Conservation (phyloP, 2,329 filamentous ascomycete genomes). For the Pestalotiopsis fici region DNA sequence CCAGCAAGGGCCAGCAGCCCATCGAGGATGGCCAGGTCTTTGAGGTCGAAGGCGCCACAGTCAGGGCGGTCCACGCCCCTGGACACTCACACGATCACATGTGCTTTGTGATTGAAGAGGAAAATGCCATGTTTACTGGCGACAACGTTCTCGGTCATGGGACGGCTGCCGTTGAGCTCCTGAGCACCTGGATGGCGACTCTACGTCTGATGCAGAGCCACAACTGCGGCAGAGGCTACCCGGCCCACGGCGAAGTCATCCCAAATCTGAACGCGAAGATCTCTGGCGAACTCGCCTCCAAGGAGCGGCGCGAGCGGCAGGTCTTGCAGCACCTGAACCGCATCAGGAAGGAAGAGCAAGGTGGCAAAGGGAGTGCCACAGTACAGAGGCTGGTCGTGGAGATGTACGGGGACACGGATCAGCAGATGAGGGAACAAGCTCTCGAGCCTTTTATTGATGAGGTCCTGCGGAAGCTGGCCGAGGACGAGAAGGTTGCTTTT, state of each 20-base stretch:
- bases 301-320: constrained; percentile 75
- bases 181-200: constrained; percentile 66
- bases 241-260: constrained; percentile 80
- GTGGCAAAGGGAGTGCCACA: constrained; percentile 34
- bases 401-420: constrained; percentile 38
- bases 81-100: constrained; percentile 82
- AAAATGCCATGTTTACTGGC: constrained; percentile 81
- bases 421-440: constrained; percentile 34
- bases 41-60: constrained; percentile 39
- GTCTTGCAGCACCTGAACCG: constrained; percentile 61
- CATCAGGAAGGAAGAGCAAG: constrained; percentile 10
- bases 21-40: constrained; percentile 57
- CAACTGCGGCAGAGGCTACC: constrained; percentile 71
- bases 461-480: constrained; percentile 42
- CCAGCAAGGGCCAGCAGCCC: constrained; percentile 47
- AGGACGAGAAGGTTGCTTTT: constrained; percentile 43
- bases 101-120: constrained; percentile 73
- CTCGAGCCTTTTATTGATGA: constrained; percentile 45
- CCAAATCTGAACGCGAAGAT: constrained; percentile 73
- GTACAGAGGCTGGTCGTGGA: constrained; percentile 41
- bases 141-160: constrained; percentile 87
- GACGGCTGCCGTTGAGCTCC: constrained; percentile 79
- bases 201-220: constrained; percentile 65
- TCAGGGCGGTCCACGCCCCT: constrained; percentile 38
- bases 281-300: constrained; percentile 76